Evolutionary conservation across 2,329 filamentous ascomycete species (phyloP), one percentile per base, ranked within the genome.

Genomic region (Mycosphaerella arachidis): DNA sequence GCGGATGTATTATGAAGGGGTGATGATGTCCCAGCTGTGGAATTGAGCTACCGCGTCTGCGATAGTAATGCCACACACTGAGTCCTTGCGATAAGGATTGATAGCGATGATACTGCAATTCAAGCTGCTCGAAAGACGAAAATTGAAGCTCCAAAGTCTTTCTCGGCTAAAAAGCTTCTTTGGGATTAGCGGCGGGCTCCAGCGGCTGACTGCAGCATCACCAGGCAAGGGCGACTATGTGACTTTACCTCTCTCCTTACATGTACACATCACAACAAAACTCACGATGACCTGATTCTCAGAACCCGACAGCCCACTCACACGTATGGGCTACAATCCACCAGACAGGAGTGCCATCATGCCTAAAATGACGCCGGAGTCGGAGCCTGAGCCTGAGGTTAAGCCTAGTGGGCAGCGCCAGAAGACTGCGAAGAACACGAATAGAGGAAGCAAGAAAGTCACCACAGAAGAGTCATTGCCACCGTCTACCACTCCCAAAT

Each of bases 41-140:
- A 52, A 55, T 59, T 59, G 52, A 12, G 27, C 57, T 59, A 59
- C 45, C 57, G 57, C 57, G 55, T 20, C 43, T 35, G 57, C 57
- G 57, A 54, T 59, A 59, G 52, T 30, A 59, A 59, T 59, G 57
- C 51, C 57, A 59, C 57, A 33, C 52, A 55, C 57, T 55, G 57
- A 59, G 57, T 59, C 57, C 57, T 59, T 59, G 30, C n/a, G 43
- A 37, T 48, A 48, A 59, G 52, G 57, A 55, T 55, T 59, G 51
- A 31, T 55, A 54, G 57, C 57, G 40, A 30, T 18, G 29, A 52
- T 31, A 29, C 50, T 20, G 20, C 35, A 12, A 4, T 29, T 29
- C 30, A 30, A 16, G 29, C 24, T n/a, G 20, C 46, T 12, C 46
- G 20, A 35, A 5, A 12, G 5, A 48, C 24, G 45, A 20, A 50